These are phyloP conservation scores for Austropuccinia psidii DNA, from an alignment of 1,284 basidiomycete genomes.

Conservation along the genomic window DNA sequence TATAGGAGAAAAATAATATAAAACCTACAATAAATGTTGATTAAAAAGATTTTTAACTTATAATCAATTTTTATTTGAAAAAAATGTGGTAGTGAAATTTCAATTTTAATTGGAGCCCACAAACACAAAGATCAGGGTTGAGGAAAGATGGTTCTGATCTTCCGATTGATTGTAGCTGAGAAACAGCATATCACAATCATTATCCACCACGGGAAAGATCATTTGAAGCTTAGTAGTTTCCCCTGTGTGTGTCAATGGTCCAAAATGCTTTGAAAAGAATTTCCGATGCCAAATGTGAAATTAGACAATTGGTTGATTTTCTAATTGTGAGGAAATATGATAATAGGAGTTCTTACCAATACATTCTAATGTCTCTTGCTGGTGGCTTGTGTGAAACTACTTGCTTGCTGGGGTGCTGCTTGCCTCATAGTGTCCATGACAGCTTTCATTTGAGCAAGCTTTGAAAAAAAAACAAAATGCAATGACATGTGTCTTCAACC, in stretches of 20 bases:
- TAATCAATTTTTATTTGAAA: too few species aligned
- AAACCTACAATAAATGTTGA: too few species aligned
- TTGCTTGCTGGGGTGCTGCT: conserved; percentile 79
- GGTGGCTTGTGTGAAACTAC: conserved; percentile 58
- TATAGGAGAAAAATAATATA: too few species aligned
- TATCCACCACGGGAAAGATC: conserved; percentile 82
- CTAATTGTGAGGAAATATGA: conserved; percentile 77
- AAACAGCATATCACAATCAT: conserved; percentile 90
- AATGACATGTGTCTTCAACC: conserved; percentile 75
- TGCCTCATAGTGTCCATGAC: conserved; percentile 88
- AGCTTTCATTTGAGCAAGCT: conserved; percentile 67
- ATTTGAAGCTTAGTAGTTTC: conserved; percentile 77
- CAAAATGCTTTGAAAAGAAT: conserved; percentile 81
- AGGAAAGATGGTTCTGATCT: conserved; percentile 56
- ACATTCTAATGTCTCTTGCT: conserved; percentile 82
- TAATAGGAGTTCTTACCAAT: conserved; percentile 81
- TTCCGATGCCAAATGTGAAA: conserved; percentile 80
- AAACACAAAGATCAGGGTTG: too few species aligned
- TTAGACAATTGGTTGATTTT: conserved; percentile 61
- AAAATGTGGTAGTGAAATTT: too few species aligned
- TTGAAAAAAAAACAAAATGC: conserved; percentile 76
- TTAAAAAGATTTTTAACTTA: too few species aligned
- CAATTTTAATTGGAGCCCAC: too few species aligned
- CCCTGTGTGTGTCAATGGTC: conserved; percentile 77
- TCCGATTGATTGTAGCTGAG: conserved; percentile 70